phyloP scores from a whole-genome alignment of 805 yeast genomes.

The Hanseniaspora mollemarum region DNA sequence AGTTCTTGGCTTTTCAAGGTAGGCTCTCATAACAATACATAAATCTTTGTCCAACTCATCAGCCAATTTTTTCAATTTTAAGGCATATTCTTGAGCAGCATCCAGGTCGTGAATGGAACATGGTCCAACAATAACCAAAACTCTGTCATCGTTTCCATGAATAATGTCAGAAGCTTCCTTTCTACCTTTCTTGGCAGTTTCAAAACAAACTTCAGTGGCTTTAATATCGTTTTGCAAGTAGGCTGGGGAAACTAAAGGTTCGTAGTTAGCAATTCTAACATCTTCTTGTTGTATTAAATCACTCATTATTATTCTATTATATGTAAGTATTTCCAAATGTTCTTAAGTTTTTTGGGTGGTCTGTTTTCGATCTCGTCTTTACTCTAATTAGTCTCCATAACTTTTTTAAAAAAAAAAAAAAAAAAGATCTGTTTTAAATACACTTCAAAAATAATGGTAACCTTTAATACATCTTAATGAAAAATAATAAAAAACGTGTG shows the following conservation, averaged over 20 bases:
- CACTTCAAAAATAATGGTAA: no score
- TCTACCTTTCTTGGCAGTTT: slow-evolving; percentile 67
- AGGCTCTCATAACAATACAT: slow-evolving; percentile 89
- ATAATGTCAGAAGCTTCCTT: slow-evolving; percentile 46
- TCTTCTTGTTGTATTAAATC: slow-evolving; percentile 37
- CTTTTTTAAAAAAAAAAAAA: no score
- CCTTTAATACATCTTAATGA: no score
- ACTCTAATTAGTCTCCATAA: no score
- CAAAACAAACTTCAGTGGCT: slow-evolving; percentile 42
- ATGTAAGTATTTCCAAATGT: not conserved
- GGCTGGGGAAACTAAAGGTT: slow-evolving; percentile 89
- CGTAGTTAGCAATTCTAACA: slow-evolving; percentile 76
- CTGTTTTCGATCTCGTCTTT: no score
- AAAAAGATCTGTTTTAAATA: no score
- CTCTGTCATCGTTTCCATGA: slow-evolving; percentile 68
- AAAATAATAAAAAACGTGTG: no score
- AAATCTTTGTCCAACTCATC: slow-evolving; percentile 62
- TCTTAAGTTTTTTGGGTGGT: not conserved
- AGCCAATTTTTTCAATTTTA: slow-evolving; percentile 45
- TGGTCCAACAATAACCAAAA: slow-evolving; percentile 87
- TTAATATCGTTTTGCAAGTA: slow-evolving; percentile 77
- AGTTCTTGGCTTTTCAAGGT: slow-evolving; percentile 94
- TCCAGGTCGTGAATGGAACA: slow-evolving; percentile 91
- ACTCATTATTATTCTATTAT: not conserved
- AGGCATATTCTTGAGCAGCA: slow-evolving; percentile 84